Percentiles rank a stretch among this genome's conserved stretches.
Evolutionary conservation across 148 eudicot genomes (phyloP).

Genomic region (Arbutus unedo): DNA sequence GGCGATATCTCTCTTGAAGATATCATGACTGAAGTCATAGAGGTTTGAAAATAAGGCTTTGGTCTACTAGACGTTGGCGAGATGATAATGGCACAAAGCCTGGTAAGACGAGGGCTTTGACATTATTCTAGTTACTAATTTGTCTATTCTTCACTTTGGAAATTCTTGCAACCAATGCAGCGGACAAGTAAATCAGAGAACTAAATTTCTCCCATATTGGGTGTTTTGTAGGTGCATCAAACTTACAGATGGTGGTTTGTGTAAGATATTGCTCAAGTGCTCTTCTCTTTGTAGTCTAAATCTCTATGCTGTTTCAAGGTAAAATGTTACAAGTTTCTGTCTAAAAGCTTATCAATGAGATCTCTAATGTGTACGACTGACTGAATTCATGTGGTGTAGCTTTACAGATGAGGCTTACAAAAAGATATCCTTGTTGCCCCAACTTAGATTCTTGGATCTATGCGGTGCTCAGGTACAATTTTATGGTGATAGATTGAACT

Average conservation of each 20-base stretch:
- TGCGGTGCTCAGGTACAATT: conserved; percentile 94
- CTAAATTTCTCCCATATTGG: not conserved
- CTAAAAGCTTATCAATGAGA: not conserved
- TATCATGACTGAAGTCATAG: not conserved
- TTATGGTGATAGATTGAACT: not conserved
- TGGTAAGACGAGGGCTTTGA: not conserved
- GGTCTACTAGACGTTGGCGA: not conserved
- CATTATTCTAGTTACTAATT: not conserved
- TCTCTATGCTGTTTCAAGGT: conserved; percentile 93
- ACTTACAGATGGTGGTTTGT: conserved; percentile 73
- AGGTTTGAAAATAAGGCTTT: not conserved
- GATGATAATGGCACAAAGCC: not conserved
- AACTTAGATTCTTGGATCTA: conserved; percentile 80
- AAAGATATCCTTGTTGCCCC: conserved; percentile 50
- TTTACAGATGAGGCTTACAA: conserved; percentile 72
- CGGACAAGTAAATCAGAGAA: not conserved
- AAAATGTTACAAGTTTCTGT: not conserved
- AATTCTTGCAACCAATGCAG: conserved; percentile 2
- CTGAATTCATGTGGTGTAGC: conserved; percentile 38
- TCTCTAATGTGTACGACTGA: not conserved
- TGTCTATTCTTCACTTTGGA: not conserved
- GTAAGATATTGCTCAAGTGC: conserved; percentile 60
- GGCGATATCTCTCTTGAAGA: not conserved
- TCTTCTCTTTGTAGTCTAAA: conserved; percentile 67
- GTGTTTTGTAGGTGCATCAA: conserved; percentile 71